Evolutionary conservation across 805 yeast species (phyloP), one percentile per base, ranked within the genome.

Genomic region (Kuraishia capsulata): DNA sequence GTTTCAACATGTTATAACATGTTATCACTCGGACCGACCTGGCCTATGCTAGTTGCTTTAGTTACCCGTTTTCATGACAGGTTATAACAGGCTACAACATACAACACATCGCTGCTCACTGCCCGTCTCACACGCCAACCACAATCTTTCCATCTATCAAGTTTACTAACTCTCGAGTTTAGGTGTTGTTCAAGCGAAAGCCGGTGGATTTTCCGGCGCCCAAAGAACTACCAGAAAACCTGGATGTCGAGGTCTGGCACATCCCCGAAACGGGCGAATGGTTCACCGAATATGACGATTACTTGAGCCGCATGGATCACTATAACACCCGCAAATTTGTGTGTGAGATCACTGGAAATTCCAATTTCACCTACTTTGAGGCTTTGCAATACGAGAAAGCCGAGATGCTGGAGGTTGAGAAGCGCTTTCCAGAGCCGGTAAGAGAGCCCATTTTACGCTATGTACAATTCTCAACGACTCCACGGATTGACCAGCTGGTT

Each of bases 331-430:
- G 77, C 47, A 84, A 86, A 56, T 92, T 92, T 61, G 92, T 88
- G 10, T 92, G 97, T 63, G 98, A 92, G 60, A 82, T 90, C 36
- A 86, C 97, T 1, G 98, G 98, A 11, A 85, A 87, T 51, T 81
- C 96, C 14, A 82, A 94, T 50, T 69, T 90, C 41, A 86, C 96
- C 1, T 92, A 74, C 56, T 89, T 89, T 56, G 94, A 92, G 51
- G 98, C 97, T 0, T 67, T 76, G 33, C 76, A 77, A 39, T 78
- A 83, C 42, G 98, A 90, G 61, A 71, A 73, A 44, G 65, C 62
- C 39, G 81, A 76, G 53, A 67, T 75, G 52, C 56, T 60, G 39
- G 76, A 73, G 44, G 87, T 90, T 38, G 95, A 88, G 51, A 66
- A 71, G 39, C 73, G 75, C 51, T 92, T 92, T 56, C 98, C 98